Evolutionary conservation across 805 yeast genomes (phyloP), one percentile per base, ranked within the genome.

Genomic region (Clavispora fructus): DNA sequence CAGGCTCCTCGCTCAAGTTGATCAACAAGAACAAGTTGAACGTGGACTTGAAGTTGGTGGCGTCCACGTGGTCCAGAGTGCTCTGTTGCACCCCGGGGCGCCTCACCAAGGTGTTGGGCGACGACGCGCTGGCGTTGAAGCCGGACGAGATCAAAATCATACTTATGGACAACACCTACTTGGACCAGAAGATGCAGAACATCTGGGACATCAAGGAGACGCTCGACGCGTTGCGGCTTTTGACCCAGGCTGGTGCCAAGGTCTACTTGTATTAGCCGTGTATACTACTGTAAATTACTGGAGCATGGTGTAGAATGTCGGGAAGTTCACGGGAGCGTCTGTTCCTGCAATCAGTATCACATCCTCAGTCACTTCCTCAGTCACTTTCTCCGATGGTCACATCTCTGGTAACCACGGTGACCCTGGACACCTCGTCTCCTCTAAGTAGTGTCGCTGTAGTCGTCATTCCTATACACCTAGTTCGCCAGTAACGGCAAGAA

Each of bases 21-120:
- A 87, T 88, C 57, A 78, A 83, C 51, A 88, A 88, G 65, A 87
- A 86, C 61, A 82, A 83, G 53, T 59, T 86, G 40, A 74, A 77
- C 29, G 83, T 82, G 38, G 96, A 88, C 57, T 57, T 78, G 44
- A 68, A 70, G 42, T 52, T 73, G 28, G 62, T 80, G 35, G 60
- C 64, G 47, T 62, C 73, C 39, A 67, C 82, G 30, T 53, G 65
- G 49, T 65, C 81, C 2, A 65, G 83, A 41, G 63, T 85, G 1
- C 71, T 83, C 39, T 78, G 83, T 33, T 74, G 84, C 35, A 85
- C 92, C 0, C 82, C 89, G 0, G 83, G 83, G 1, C 69, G 91
- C 44, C 59, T 81, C 14, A 53, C 58, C 10, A 79, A 75, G 54
- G 71, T 83, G 6, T 57, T 79, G 32, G 60, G 69, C 23, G 67